Evolutionary conservation across 2,329 filamentous ascomycete genomes (phyloP).

Genomic region (Phialophora expanda): DNA sequence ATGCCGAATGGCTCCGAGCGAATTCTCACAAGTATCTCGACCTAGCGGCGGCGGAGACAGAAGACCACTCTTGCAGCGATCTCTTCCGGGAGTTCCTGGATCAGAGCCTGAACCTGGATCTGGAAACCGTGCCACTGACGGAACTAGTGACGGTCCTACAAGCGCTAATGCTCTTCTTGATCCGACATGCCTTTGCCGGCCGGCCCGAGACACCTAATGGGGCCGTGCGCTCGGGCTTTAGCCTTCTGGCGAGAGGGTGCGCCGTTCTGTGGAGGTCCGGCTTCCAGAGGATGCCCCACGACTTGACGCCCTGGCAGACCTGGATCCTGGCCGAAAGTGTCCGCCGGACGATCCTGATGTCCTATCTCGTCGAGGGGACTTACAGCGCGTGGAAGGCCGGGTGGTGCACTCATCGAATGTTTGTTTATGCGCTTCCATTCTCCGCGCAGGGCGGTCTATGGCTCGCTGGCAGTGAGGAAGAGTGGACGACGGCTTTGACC

Average conservation of each 20-base stretch:
- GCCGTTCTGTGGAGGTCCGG: neutral
- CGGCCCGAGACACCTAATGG: neutral
- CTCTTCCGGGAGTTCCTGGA: neutral
- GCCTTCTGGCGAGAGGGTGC: neutral
- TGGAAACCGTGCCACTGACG: neutral
- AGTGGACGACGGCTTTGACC: constrained; percentile 1
- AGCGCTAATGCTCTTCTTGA: neutral
- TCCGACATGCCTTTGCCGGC: neutral
- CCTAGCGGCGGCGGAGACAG: neutral
- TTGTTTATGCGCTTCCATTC: constrained; percentile 23
- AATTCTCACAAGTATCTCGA: neutral
- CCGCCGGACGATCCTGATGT: constrained; percentile 17
- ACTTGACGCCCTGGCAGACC: constrained; percentile 11
- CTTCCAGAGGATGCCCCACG: neutral
- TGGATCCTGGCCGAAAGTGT: constrained; percentile 20
- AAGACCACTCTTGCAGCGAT: neutral
- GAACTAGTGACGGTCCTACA: neutral
- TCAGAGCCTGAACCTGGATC: neutral
- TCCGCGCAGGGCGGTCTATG: constrained; percentile 5
- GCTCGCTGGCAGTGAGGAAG: constrained; percentile 4
- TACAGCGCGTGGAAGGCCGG: constrained; percentile 12
- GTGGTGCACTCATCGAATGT: constrained; percentile 12
- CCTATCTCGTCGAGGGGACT: constrained; percentile 10
- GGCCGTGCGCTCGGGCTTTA: neutral
- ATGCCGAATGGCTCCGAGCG: neutral